A percentile compares a stretch with the other conserved stretches of the same genome.
phyloP scores from a whole-genome alignment of 2,329 filamentous ascomycete genomes.

The Pyricularia pennisetigena region DNA sequence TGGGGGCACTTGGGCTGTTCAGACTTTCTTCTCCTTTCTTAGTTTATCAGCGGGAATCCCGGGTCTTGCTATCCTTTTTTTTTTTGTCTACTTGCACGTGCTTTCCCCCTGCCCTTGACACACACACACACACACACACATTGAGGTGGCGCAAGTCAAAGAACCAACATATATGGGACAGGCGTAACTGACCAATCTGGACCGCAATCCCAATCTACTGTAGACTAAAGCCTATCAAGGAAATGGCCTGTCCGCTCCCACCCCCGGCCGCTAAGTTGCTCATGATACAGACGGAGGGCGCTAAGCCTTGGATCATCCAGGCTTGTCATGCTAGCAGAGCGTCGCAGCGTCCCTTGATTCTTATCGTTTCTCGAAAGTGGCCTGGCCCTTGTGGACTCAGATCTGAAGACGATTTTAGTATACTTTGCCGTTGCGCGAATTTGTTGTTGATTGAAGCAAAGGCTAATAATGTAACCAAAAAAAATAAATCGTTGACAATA shows the following conservation, averaged over 20 bases:
- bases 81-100: not conserved
- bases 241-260: not conserved
- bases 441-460: not conserved
- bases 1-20: not conserved
- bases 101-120: not conserved
- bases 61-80: not conserved
- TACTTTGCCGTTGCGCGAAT: not conserved
- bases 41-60: not conserved
- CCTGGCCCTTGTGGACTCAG: not conserved
- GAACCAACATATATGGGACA: not conserved
- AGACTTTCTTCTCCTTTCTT: not conserved
- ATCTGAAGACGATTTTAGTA: not conserved
- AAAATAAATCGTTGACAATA: not conserved
- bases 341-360: not conserved
- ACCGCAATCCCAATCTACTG: not conserved
- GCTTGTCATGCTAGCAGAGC: not conserved
- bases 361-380: too few relatives aligned
- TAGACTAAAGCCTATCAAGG: not conserved
- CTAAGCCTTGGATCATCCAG: not conserved
- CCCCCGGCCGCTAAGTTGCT: not conserved
- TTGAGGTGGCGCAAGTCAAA: not conserved
- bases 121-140: not conserved
- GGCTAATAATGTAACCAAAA: not conserved
- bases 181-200: not conserved
- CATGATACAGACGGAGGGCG: not conserved